Conservation (phyloP, 441 rosid genomes). For the Populus tomentosa region DNA sequence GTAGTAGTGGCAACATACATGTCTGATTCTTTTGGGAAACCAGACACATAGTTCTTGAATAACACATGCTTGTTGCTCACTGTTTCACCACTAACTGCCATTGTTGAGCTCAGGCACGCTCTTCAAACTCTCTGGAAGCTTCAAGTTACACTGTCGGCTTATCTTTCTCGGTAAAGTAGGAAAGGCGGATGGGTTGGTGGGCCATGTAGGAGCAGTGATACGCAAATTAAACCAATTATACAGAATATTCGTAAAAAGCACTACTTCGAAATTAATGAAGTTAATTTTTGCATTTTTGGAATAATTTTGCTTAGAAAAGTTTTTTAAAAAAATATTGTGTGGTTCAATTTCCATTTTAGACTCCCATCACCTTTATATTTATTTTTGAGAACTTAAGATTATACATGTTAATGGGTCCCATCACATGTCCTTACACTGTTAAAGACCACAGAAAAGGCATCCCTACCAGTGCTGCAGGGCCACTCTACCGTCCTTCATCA, state of each 20-base stretch:
- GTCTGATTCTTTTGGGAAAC: slow-evolving; percentile 35
- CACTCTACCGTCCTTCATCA: slow-evolving; percentile 36
- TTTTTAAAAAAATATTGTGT: too few species aligned
- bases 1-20: slow-evolving; percentile 16
- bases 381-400: too few species aligned
- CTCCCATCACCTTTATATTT: too few species aligned
- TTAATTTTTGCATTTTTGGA: too few species aligned
- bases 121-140: neutral
- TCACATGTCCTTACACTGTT: too few species aligned
- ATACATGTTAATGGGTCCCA: too few species aligned
- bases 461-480: slow-evolving; percentile 34
- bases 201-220: neutral
- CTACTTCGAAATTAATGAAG: too few species aligned
- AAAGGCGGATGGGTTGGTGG: neutral
- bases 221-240: too few species aligned
- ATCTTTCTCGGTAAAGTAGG: neutral
- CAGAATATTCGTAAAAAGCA: too few species aligned
- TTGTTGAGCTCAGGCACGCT: neutral
- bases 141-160: neutral
- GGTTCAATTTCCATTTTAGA: too few species aligned
- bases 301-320: too few species aligned
- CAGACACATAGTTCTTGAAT: slow-evolving; percentile 30
- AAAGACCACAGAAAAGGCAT: slow-evolving; percentile 28
- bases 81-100: neutral
- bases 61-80: slow-evolving; percentile 32